A percentile compares a stretch with the other conserved stretches of the same genome.
These are phyloP conservation scores for Rhizophora apiculata DNA, from an alignment of 345 rosid species.

Conservation along the genomic window DNA sequence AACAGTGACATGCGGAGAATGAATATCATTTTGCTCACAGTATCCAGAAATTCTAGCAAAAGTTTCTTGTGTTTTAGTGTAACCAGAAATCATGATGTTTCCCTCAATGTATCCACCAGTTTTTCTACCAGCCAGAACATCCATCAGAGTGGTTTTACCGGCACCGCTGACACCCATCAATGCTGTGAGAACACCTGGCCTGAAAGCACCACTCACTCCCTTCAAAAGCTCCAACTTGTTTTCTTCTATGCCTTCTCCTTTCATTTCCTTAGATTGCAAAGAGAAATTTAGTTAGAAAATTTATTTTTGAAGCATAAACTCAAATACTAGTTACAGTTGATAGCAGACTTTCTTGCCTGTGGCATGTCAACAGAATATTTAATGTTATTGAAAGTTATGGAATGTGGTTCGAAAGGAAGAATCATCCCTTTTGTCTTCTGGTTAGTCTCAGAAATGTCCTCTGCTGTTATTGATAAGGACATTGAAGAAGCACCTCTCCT, in stretches of 20 bases:
- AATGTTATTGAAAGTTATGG: conserved; percentile 54
- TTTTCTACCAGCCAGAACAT: conserved; percentile 68
- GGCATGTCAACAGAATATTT: conserved; percentile 67
- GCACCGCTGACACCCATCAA: conserved; percentile 74
- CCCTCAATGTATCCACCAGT: conserved; percentile 52
- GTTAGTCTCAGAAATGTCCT: conserved; percentile 16
- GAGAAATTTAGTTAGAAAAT: no score
- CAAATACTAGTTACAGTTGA: no score
- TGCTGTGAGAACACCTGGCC: conserved; percentile 64
- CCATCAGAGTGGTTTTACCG: conserved; percentile 68
- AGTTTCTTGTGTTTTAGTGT: conserved; percentile 48
- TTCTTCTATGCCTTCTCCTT: conserved; percentile 29
- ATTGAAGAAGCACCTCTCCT: no score
- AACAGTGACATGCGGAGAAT: conserved; percentile 57
- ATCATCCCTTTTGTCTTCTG: conserved; percentile 25
- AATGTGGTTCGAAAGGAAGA: conserved; percentile 64
- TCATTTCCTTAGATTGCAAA: conserved; percentile 37
- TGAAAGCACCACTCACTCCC: conserved; percentile 48
- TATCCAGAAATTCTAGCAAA: conserved; percentile 64
- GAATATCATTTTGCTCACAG: conserved; percentile 60
- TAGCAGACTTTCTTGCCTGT: conserved; percentile 28
- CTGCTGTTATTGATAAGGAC: conserved; percentile 16
- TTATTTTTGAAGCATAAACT: no score
- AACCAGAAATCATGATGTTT: conserved; percentile 48
- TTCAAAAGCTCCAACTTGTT: conserved; percentile 49